Evolutionary conservation across 2,329 filamentous ascomycete species (phyloP).

Genomic region (Metarhizium guizhouense): DNA sequence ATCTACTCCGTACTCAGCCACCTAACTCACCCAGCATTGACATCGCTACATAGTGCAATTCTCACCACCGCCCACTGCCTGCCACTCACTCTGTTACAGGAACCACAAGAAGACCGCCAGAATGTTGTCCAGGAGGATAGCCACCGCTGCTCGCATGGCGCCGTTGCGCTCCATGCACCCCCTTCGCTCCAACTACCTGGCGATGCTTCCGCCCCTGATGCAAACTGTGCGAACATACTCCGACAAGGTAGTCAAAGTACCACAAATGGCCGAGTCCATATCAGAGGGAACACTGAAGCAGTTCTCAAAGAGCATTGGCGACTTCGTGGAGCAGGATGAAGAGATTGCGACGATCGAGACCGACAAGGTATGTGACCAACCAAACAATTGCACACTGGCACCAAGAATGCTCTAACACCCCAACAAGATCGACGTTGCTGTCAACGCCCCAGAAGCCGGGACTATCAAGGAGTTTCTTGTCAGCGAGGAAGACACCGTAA

Average conservation of each 20-base stretch:
- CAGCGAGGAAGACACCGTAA: constrained; percentile 90
- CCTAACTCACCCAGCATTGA: not conserved
- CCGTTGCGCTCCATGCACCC: constrained; percentile 30
- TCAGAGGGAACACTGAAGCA: constrained; percentile 95
- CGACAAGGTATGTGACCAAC: constrained; percentile 63
- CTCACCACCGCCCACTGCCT: not conserved
- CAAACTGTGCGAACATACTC: constrained; percentile 57
- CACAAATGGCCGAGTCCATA: constrained; percentile 97
- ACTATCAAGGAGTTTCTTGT: constrained; percentile 87
- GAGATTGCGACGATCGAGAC: constrained; percentile 99
- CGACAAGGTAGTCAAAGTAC: constrained; percentile 84
- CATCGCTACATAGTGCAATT: not conserved
- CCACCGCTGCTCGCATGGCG: constrained; percentile 33
- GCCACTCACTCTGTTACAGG: not conserved
- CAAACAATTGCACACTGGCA: not conserved
- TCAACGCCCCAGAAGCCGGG: constrained; percentile 87
- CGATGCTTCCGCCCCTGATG: constrained; percentile 41
- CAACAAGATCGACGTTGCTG: constrained; percentile 81
- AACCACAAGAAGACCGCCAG: constrained; percentile 7
- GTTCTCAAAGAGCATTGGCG: constrained; percentile 85
- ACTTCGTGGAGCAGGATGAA: constrained; percentile 90
- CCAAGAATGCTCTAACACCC: not conserved
- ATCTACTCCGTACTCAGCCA: not conserved
- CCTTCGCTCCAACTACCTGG: constrained; percentile 14
- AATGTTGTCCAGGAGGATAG: constrained; percentile 36